Conservation (phyloP, 208 protist genomes). For the Trypanosomatidae sp. region DNA sequence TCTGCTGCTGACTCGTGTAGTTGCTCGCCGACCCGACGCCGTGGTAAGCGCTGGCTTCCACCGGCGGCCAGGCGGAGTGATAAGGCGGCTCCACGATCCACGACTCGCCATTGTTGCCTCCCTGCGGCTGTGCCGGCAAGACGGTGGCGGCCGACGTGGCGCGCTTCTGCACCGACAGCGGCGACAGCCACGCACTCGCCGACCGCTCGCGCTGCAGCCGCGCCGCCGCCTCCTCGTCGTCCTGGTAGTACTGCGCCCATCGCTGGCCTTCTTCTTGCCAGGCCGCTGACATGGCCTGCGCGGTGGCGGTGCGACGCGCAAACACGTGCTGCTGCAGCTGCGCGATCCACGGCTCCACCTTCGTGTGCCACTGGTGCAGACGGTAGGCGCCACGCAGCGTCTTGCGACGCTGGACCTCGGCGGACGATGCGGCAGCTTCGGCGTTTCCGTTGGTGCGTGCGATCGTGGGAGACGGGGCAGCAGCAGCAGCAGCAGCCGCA, state of each 20-base stretch:
- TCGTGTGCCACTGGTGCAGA: conserved; percentile 33
- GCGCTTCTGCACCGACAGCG: conserved; percentile 21
- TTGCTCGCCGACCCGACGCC: too few species aligned
- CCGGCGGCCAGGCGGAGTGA: too few species aligned
- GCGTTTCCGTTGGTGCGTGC: neutral
- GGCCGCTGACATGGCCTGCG: conserved; percentile 5
- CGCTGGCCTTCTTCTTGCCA: conserved; percentile 32
- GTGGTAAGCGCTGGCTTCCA: too few species aligned
- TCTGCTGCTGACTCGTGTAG: too few species aligned
- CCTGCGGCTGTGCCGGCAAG: neutral
- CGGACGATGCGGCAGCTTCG: neutral
- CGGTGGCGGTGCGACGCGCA: conserved; percentile 5
- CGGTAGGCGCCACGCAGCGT: conserved; percentile 37
- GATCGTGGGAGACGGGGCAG: too few species aligned
- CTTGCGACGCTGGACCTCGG: conserved; percentile 15
- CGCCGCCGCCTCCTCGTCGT: conserved; percentile 23
- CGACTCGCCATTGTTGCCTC: neutral
- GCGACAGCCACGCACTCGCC: conserved; percentile 26
- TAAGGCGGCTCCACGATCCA: conserved; percentile 22
- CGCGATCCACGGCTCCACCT: conserved; percentile 32
- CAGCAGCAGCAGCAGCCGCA: too few species aligned
- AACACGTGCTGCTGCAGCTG: conserved; percentile 20
- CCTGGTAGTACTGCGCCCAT: conserved; percentile 37
- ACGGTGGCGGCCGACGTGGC: neutral
- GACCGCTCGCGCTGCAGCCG: conserved; percentile 11